These are phyloP conservation scores for Rutstroemia sp. DNA, from an alignment of 2,329 filamentous ascomycete genomes.

Conservation along the genomic window DNA sequence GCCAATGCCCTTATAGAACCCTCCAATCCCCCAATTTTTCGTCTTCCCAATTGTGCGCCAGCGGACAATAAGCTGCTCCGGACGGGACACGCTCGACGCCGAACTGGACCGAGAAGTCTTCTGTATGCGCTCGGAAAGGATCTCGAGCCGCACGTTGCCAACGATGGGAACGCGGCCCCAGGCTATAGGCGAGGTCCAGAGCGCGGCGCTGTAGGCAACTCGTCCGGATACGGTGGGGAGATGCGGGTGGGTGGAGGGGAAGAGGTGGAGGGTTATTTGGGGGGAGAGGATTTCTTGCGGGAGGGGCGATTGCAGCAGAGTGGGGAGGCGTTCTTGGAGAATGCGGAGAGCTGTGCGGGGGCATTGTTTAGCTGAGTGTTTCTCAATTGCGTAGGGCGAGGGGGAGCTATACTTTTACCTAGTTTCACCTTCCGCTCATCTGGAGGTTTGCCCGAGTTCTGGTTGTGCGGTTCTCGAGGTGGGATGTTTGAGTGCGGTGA, in stretches of 20 bases:
- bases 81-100: slow-evolving; percentile 26
- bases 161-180: slow-evolving; percentile 91
- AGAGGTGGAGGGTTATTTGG: slow-evolving; percentile 63
- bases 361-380: neutral
- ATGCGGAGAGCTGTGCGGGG: slow-evolving; percentile 48
- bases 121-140: slow-evolving; percentile 80
- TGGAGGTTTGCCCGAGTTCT: slow-evolving; percentile 31
- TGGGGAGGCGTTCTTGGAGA: slow-evolving; percentile 60
- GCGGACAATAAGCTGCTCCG: slow-evolving; percentile 81
- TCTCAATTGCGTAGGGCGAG: neutral
- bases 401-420: slow-evolving; percentile 25
- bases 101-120: neutral
- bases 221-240: slow-evolving; percentile 88
- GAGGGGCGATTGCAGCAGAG: slow-evolving; percentile 57
- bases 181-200: slow-evolving; percentile 93
- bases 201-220: slow-evolving; percentile 82
- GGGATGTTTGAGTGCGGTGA: slow-evolving; percentile 12
- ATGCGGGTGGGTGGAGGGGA: slow-evolving; percentile 73
- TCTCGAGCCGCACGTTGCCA: slow-evolving; percentile 81
- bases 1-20: slow-evolving; percentile 36
- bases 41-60: slow-evolving; percentile 67
- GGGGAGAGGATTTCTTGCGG: slow-evolving; percentile 72
- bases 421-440: slow-evolving; percentile 53
- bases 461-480: neutral
- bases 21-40: slow-evolving; percentile 33